Evolutionary conservation across 2,329 filamentous ascomycete genomes (phyloP).

Genomic region (Aureobasidium pullulans): DNA sequence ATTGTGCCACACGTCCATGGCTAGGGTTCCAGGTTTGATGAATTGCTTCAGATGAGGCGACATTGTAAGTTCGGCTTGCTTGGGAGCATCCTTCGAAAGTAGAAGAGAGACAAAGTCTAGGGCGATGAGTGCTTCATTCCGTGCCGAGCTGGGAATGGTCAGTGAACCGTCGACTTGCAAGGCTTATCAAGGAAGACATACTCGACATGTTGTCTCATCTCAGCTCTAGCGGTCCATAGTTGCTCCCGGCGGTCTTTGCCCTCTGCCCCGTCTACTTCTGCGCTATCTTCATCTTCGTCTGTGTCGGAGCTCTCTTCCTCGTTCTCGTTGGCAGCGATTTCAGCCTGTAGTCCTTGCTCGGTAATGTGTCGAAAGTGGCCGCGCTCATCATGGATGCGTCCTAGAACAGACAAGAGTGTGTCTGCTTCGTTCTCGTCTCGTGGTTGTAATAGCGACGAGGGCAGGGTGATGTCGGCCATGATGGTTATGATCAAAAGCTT

Average conservation of each 20-base stretch:
- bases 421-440: constrained; percentile 48
- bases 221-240: constrained; percentile 31
- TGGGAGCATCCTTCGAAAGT: constrained; percentile 71
- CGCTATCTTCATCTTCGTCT: constrained; percentile 32
- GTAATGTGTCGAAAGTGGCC: constrained; percentile 76
- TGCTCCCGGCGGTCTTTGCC: constrained; percentile 31
- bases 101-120: constrained; percentile 80
- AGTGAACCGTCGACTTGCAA: background rate
- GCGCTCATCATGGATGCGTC: constrained; percentile 68
- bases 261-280: background rate
- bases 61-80: constrained; percentile 61
- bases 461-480: constrained; percentile 13
- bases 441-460: constrained; percentile 49
- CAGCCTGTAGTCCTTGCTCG: constrained; percentile 62
- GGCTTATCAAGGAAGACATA: constrained; percentile 19
- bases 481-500: constrained; percentile 3
- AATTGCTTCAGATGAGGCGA: constrained; percentile 62
- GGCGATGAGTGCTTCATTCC: constrained; percentile 58
- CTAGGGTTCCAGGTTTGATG: constrained; percentile 68
- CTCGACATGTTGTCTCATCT: constrained; percentile 36
- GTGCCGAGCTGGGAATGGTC: constrained; percentile 31
- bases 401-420: constrained; percentile 65
- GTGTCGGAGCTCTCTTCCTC: constrained; percentile 31
- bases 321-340: constrained; percentile 47
- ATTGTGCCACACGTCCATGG: constrained; percentile 53